Conservation (phyloP, 2,329 filamentous ascomycete genomes). For the Fusarium falciforme region DNA sequence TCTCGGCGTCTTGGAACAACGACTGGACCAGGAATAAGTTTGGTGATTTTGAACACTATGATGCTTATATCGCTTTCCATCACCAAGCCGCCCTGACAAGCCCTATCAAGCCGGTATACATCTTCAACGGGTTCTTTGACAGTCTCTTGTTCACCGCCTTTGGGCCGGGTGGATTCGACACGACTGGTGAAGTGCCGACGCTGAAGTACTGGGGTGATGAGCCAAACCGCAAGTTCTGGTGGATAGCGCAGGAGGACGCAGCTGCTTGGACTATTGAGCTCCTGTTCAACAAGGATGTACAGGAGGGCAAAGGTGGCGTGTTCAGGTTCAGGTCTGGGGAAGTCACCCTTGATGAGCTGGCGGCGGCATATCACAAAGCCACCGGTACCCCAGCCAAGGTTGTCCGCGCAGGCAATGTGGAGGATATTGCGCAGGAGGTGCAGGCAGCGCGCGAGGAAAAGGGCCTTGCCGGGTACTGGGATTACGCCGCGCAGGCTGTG, state of each 20-base stretch:
- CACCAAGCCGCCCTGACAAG: conserved; percentile 6
- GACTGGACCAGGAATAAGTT: conserved; percentile 6
- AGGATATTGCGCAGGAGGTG: background rate
- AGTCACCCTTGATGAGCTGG: background rate
- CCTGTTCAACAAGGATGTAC: background rate
- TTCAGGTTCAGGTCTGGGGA: background rate
- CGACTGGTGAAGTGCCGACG: background rate
- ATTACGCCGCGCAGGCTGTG: background rate
- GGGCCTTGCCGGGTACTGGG: background rate
- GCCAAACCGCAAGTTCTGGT: background rate
- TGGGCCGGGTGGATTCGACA: background rate
- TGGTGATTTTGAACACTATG: conserved; percentile 10
- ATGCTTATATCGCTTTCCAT: conserved; percentile 1
- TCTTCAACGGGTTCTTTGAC: background rate
- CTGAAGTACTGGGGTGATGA: conserved; percentile 3
- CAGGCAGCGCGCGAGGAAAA: background rate
- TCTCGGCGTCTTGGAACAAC: conserved; percentile 4
- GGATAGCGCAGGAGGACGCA: background rate
- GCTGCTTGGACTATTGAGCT: conserved; percentile 11
- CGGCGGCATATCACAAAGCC: background rate
- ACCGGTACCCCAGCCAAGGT: background rate
- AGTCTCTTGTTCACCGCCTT: background rate
- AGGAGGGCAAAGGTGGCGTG: background rate
- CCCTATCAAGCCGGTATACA: background rate
- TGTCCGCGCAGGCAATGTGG: background rate